Evolutionary conservation across 306 rosid genomes (phyloP), one percentile per base, ranked within the genome.

Genomic region (Quercus aquifolioides): DNA sequence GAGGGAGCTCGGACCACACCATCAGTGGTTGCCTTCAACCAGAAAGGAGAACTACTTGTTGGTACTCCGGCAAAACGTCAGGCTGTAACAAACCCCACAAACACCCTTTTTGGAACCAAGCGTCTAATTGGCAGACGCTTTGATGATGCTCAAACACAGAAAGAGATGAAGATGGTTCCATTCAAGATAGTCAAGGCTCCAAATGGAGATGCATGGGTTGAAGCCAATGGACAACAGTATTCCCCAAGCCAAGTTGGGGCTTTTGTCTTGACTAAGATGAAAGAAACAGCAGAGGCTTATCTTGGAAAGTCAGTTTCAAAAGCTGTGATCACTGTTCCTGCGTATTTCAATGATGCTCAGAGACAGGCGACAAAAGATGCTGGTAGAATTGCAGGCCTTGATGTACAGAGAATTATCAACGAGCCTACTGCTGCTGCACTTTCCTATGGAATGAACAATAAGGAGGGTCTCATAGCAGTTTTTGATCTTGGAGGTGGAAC

Each of bases 401-500:
- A 94, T 69, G 98, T 94, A 43, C 91, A 89, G 88, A 90, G 98
- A 84, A 94, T 94, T 63, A 94, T 94, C 79, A 94, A 94, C 23
- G 98, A 94, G 76, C 98, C 98, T 12, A 94, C 98, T 58, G 98
- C 98, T 71, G 98, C 98, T 43, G 98, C 98, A 28, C 98, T 94
- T 72, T 94, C 98, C 19, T 94, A 94, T 69, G 98, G 98, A 33
- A 92, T 92, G 98, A 94, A 88, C 89, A 94, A 90, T 75, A 94
- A 94, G 87, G 98, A 94, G 79, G 98, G 98, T 57, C 88, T 92
- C 7, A 94, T 94, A 62, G 98, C 98, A 2, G 98, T 94, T 28
- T 94, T 94, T 80, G 98, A 94, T 78, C 98, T 94, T 73, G 98
- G 98, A 13, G 98, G 98, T 84, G 98, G 98, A 76, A 94, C 98